Base-by-base conservation (phyloP, 345 rosid species). In the Excoecaria agallocha region DNA sequence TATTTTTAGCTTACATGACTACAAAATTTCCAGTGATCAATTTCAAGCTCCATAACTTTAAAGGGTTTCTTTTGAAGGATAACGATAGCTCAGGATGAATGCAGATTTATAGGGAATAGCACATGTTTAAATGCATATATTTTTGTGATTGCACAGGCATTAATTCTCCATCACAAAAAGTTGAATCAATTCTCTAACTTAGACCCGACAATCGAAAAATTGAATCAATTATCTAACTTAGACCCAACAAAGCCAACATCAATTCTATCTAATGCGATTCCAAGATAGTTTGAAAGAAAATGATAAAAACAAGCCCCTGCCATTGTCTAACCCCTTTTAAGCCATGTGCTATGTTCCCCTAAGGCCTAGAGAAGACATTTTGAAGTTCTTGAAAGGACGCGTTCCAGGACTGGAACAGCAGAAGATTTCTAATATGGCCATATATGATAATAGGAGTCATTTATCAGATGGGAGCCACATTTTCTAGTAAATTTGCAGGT, bases 271-370 rank as follows among this genome's bases (percentile, higher is more conserved):
- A n/a, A n/a, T n/a, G n/a, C n/a, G n/a, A n/a, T n/a, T n/a, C n/a
- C n/a, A n/a, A n/a, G n/a, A n/a, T n/a, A n/a, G n/a, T n/a, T n/a
- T 63, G 1, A 62, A 35, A 61, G 48, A 5, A 41, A 2, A n/a
- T 3, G 6, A 1, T 16, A 19, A 63, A 38, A 62, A 16, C 22
- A 63, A 61, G 35, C 20, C 5, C 20, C 43, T 13, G 43, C 45
- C 3, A 15, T 13, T 41, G 68, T 39, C 24, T 10, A 19, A 43
- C 45, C 45, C 17, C 62, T 45, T 71, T 22, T 30, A 7, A 43
- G 35, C 15, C 76, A 73, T 62, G 76, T 73, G 61, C 0, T 38
- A 38, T 73, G 61, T 63, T 61, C 17, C 61, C 49, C 49, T 9
- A 5, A 1, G 57, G 45, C 19, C 13, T n/a, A 16, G 38, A 43